phyloP scores from a whole-genome alignment of 2,329 filamentous ascomycete genomes.

The Fusarium setosum region DNA sequence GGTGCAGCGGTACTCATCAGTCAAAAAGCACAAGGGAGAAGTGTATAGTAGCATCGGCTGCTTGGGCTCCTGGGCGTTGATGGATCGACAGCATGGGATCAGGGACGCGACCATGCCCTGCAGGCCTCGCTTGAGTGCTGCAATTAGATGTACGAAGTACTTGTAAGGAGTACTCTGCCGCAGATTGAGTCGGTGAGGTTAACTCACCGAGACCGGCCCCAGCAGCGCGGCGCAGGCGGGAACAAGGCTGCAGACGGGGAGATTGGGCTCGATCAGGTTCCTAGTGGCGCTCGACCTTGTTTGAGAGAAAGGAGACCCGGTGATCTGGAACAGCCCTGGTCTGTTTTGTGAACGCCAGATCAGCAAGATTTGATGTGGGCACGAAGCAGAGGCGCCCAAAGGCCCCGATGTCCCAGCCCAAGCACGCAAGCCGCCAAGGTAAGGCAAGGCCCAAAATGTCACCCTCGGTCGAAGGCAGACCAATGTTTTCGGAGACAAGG shows the following conservation, averaged over 20 bases:
- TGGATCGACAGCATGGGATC: slow-evolving; percentile 38
- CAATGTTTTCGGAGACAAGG: slow-evolving; percentile 2
- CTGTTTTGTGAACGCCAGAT: slow-evolving; percentile 36
- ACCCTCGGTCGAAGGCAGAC: background rate
- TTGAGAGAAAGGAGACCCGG: slow-evolving; percentile 37
- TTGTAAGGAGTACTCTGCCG: slow-evolving; percentile 24
- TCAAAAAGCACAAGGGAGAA: slow-evolving; percentile 26
- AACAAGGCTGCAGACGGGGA: slow-evolving; percentile 40
- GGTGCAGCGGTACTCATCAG: slow-evolving; percentile 9
- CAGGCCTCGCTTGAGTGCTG: slow-evolving; percentile 25
- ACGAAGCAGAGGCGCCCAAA: slow-evolving; percentile 22
- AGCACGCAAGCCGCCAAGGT: slow-evolving; percentile 6
- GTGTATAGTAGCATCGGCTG: slow-evolving; percentile 19
- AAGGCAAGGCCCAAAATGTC: slow-evolving; percentile 4
- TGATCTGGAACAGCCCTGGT: slow-evolving; percentile 45
- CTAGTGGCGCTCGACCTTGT: slow-evolving; percentile 24
- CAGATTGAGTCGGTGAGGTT: slow-evolving; percentile 34
- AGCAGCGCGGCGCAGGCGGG: slow-evolving; percentile 16
- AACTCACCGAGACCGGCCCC: slow-evolving; percentile 34
- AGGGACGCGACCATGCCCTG: slow-evolving; percentile 16
- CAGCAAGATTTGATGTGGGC: slow-evolving; percentile 37
- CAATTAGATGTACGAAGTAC: slow-evolving; percentile 8
- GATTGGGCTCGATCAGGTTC: slow-evolving; percentile 37
- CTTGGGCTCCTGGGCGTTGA: slow-evolving; percentile 10
- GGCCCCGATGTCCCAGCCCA: slow-evolving; percentile 15